Base-by-base conservation (phyloP, 768 basidiomycete species). In the Cystobasidium tubakii region DNA sequence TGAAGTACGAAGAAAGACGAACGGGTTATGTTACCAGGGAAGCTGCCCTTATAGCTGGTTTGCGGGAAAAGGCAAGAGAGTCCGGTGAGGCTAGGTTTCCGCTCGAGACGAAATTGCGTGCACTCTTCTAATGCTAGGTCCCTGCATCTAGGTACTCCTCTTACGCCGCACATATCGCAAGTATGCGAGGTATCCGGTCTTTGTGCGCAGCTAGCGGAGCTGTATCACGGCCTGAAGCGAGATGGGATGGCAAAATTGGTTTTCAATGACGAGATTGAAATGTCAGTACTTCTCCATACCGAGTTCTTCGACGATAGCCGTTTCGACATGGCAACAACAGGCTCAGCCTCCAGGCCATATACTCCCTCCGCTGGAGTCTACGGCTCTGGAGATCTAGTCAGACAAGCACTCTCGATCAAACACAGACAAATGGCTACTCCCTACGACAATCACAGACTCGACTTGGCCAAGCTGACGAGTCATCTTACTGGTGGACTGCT, bases 1-100 rank as follows among this genome's bases (percentile, higher is more conserved):
- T 97, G 54, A 94, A 89, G 77, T 90, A 92, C 79, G 89, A 96
- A 79, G 95, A 99, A 81, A 88, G 91, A 2, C 81, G 89, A 65
- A 87, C 87, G 36, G 89, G 90, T 79, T 97, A 90, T 81, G 90
- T 99, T 0, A 91, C 92, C 75, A 81, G 82, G 54, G 89, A 97
- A 79, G 90, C 89, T 36, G 90, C 90, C 70, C 80, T 82, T 15
- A 84, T 97, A 21, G 85, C 87, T 23, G 80, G 86, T 15, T 81
- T 93, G 62, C 88, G 89, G 76, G 92, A 95, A 57, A 84, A 85
- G 3, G 88, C 85, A 75, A 83, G 88, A 1, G 84, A 85, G 15
- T 86, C 86, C 84, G 88, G 90, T 77, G 10, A 31, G 66, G n/a
- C 39, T 12, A n/a, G n/a, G n/a, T n/a, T 65, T 17, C 55, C 65